These are phyloP conservation scores for Orychophragmus violaceus DNA, from an alignment of 345 rosid species.

Conservation along the genomic window DNA sequence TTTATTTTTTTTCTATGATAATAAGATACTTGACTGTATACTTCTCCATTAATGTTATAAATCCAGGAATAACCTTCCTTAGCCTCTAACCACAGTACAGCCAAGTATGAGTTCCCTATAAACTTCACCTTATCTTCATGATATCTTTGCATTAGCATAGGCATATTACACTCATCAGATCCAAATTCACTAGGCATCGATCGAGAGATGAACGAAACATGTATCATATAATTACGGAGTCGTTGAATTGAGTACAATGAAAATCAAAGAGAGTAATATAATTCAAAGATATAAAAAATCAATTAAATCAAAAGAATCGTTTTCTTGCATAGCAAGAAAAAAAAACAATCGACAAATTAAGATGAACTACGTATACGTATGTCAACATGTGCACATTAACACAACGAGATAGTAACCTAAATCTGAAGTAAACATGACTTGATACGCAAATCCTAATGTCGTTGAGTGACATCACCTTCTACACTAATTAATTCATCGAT, in stretches of 20 bases:
- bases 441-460: not conserved
- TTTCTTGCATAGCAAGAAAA: not conserved
- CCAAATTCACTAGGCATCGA: not conserved
- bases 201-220: not conserved
- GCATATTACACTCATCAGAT: not conserved
- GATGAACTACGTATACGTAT: not conserved
- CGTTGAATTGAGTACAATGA: not conserved
- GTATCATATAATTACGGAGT: not conserved
- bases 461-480: not conserved
- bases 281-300: not conserved
- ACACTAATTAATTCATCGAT: not conserved
- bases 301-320: not conserved
- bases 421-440: not conserved
- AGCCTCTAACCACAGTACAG: not conserved
- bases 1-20: not conserved
- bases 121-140: not conserved
- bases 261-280: not conserved
- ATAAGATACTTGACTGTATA: not conserved
- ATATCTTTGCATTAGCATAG: not conserved
- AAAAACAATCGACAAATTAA: not conserved
- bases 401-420: not conserved
- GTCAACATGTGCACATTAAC: not conserved
- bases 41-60: not conserved
- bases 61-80: not conserved
- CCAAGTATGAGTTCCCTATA: too few species aligned